phyloP scores from a whole-genome alignment of 163 green algal species.

The Picocystis sp. region DNA sequence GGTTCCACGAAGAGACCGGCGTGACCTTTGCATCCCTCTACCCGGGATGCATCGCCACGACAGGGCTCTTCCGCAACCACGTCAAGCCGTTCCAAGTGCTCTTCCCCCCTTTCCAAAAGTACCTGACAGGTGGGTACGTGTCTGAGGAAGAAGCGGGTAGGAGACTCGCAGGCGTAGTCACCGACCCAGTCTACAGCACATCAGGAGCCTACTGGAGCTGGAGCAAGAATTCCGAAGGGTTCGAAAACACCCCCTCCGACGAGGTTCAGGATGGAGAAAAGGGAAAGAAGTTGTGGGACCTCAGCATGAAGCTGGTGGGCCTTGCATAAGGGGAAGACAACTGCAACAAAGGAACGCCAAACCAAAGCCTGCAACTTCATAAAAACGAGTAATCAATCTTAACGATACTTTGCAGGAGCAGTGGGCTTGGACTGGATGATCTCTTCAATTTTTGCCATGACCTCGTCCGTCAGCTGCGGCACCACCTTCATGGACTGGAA shows the following conservation, averaged over 20 bases:
- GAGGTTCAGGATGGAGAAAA: conserved; percentile 44
- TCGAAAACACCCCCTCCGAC: conserved; percentile 9
- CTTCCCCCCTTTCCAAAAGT: conserved; percentile 92
- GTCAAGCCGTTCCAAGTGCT: conserved; percentile 55
- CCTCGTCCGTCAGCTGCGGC: no score
- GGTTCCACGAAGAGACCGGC: conserved; percentile 56
- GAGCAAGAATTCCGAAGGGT: conserved; percentile 14
- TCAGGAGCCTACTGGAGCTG: conserved; percentile 79
- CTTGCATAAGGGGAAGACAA: conserved; percentile 26
- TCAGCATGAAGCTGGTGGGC: conserved; percentile 58
- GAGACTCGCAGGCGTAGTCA: conserved; percentile 56
- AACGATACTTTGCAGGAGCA: no score
- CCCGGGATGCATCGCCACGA: conserved; percentile 90
- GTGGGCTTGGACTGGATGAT: no score
- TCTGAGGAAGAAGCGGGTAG: conserved; percentile 68
- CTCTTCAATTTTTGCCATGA: no score
- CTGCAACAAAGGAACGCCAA: background rate
- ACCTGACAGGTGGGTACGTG: conserved; percentile 68
- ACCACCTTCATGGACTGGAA: no score
- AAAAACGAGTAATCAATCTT: no score
- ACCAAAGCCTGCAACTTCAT: background rate
- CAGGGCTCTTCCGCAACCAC: conserved; percentile 81
- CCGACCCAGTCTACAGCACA: conserved; percentile 41
- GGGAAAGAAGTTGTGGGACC: conserved; percentile 59
- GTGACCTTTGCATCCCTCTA: conserved; percentile 81